Conservation (phyloP, 192 early-diverging fungal genomes). For the Backusella sp. region DNA sequence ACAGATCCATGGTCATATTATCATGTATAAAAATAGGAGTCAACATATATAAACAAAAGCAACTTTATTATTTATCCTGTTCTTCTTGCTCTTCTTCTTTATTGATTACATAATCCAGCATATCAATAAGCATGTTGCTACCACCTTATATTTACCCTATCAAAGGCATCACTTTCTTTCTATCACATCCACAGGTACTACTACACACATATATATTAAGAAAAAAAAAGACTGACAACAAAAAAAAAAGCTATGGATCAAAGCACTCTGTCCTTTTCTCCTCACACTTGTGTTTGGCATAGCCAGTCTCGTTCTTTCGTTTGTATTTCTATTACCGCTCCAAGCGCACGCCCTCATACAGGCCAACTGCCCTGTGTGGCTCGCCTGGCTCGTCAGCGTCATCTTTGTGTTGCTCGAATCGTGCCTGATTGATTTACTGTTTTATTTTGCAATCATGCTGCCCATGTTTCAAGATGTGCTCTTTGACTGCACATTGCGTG, state of each 20-base stretch:
- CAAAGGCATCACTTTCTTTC: background rate
- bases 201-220: no score
- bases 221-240: background rate
- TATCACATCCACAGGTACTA: slow-evolving; percentile 10
- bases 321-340: slow-evolving; percentile 53
- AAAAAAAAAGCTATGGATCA: slow-evolving; percentile 38
- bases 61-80: background rate
- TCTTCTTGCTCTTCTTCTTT: background rate
- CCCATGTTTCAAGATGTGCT: slow-evolving; percentile 59
- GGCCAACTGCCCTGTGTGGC: slow-evolving; percentile 50
- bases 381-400: slow-evolving; percentile 59
- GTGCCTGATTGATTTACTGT: slow-evolving; percentile 46
- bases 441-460: slow-evolving; percentile 51
- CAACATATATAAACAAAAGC: no score
- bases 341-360: slow-evolving; percentile 59
- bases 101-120: background rate
- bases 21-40: no score
- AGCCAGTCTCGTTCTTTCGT: slow-evolving; percentile 44
- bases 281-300: slow-evolving; percentile 48
- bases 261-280: slow-evolving; percentile 52
- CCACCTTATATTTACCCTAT: slow-evolving; percentile 12
- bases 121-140: background rate
- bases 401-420: slow-evolving; percentile 63
- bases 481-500: slow-evolving; percentile 52
- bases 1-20: no score